These are phyloP conservation scores for Corchorus olitorius DNA, from an alignment of 345 rosid species.

Conservation along the genomic window DNA sequence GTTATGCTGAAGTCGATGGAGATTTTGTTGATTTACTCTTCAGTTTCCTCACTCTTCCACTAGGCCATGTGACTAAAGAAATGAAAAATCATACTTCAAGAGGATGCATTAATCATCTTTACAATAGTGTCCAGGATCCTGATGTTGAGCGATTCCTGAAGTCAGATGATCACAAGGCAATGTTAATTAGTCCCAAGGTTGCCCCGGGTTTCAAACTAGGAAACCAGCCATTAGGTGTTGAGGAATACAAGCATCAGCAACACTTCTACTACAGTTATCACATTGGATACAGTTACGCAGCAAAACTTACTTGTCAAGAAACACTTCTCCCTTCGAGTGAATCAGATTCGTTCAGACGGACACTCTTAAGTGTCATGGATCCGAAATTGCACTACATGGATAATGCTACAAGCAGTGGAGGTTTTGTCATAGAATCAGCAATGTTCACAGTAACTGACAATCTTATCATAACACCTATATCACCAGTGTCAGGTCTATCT, in stretches of 20 bases:
- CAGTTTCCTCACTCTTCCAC: conserved; percentile 39
- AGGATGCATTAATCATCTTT: conserved; percentile 23
- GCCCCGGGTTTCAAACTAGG: conserved; percentile 15
- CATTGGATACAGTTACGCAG: too few relatives aligned
- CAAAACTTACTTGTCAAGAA: background rate
- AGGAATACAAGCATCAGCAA: background rate
- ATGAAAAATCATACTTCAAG: background rate
- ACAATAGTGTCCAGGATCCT: conserved; percentile 16
- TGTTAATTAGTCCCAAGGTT: conserved; percentile 25
- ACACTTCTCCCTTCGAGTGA: background rate
- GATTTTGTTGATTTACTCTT: conserved; percentile 33
- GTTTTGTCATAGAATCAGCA: conserved; percentile 14
- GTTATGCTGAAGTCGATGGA: conserved; percentile 26
- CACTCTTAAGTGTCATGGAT: background rate
- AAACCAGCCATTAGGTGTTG: conserved; percentile 10
- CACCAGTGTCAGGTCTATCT: conserved; percentile 10
- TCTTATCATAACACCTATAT: conserved; percentile 21
- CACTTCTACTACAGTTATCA: background rate
- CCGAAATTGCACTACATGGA: background rate
- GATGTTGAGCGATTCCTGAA: conserved; percentile 18
- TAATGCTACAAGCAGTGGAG: background rate
- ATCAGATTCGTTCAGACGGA: rapidly evolving
- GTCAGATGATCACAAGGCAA: conserved; percentile 8
- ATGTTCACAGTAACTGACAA: conserved; percentile 26
- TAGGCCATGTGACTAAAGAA: conserved; percentile 19